A percentile compares a stretch with the other conserved stretches of the same genome.
phyloP scores from a whole-genome alignment of 2,329 filamentous ascomycete genomes.

The Bertia moriformis region DNA sequence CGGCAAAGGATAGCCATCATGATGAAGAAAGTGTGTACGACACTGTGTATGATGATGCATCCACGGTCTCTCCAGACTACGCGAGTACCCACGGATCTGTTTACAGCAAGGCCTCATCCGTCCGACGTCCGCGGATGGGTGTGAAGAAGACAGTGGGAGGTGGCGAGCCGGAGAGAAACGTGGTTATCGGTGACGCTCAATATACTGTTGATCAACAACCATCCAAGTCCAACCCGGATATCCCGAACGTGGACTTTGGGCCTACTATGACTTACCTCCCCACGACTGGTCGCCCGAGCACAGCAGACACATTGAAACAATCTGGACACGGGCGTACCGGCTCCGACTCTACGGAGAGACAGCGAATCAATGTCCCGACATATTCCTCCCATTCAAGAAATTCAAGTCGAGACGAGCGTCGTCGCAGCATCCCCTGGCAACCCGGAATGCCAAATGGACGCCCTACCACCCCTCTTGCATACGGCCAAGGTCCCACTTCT shows the following conservation, averaged over 20 bases:
- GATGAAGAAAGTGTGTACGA: background rate
- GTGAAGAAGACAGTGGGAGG: slow-evolving; percentile 68
- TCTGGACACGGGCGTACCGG: slow-evolving; percentile 4
- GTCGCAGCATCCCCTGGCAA: slow-evolving; percentile 65
- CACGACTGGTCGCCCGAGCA: background rate
- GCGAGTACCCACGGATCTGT: slow-evolving; percentile 49
- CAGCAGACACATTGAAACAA: background rate
- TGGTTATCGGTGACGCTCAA: slow-evolving; percentile 17
- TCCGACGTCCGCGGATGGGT: slow-evolving; percentile 61
- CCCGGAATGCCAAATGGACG: slow-evolving; percentile 44
- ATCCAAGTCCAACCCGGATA: slow-evolving; percentile 26
- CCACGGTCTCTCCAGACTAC: slow-evolving; percentile 60
- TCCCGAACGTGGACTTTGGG: slow-evolving; percentile 74
- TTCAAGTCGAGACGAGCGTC: slow-evolving; percentile 37
- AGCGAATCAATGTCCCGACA: slow-evolving; percentile 4
- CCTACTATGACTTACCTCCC: slow-evolving; percentile 56
- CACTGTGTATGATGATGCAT: slow-evolving; percentile 47
- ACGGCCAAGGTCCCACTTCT: slow-evolving; percentile 46
- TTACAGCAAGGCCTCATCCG: slow-evolving; percentile 24
- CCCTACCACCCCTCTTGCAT: slow-evolving; percentile 48
- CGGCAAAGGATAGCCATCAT: background rate
- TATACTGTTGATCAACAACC: slow-evolving; percentile 6
- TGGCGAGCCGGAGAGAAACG: slow-evolving; percentile 13
- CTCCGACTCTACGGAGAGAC: slow-evolving; percentile 14
- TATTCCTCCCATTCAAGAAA: slow-evolving; percentile 20